A percentile compares a stretch with the other conserved stretches of the same genome.
Conservation (phyloP, 2,329 filamentous ascomycete species). For the Cercospora nicotianae region DNA sequence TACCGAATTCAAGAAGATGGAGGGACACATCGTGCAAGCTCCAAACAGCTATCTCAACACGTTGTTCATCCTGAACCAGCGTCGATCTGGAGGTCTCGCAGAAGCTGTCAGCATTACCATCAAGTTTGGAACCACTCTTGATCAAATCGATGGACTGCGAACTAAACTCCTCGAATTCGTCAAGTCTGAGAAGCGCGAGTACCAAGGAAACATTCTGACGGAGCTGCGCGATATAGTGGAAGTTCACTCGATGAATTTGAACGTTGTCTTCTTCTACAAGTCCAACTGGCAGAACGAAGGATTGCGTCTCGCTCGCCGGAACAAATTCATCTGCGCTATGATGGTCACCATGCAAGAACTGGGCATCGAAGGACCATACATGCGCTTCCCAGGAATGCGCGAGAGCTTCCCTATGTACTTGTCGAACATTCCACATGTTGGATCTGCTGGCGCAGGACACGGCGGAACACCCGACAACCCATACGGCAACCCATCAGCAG, state of each 20-base stretch:
- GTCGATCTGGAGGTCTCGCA: constrained; percentile 82
- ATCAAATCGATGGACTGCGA: constrained; percentile 81
- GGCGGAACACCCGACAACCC: constrained; percentile 50
- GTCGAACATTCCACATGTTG: constrained; percentile 51
- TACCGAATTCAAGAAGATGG: constrained; percentile 98
- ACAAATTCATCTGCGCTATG: constrained; percentile 90
- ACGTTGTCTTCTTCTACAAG: constrained; percentile 97
- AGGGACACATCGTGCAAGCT: constrained; percentile 92
- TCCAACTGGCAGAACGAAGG: constrained; percentile 95
- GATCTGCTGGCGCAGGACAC: constrained; percentile 45
- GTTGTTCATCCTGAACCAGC: constrained; percentile 92
- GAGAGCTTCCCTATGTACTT: constrained; percentile 67
- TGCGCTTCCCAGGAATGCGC: constrained; percentile 68
- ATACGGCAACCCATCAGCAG: constrained; percentile 37
- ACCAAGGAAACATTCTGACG: constrained; percentile 80
- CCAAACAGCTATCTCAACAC: constrained; percentile 87
- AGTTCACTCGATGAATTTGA: constrained; percentile 81
- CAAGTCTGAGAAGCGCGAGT: constrained; percentile 81
- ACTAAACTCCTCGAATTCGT: constrained; percentile 81
- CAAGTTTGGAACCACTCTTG: constrained; percentile 81
- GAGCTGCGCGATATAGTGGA: constrained; percentile 78
- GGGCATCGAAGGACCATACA: constrained; percentile 80
- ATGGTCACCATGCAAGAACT: constrained; percentile 82
- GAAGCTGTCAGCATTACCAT: constrained; percentile 82
- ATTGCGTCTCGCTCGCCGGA: constrained; percentile 82